Evolutionary conservation across 2,329 filamentous ascomycete species (phyloP).

Genomic region (Coniochaeta hoffmannii): DNA sequence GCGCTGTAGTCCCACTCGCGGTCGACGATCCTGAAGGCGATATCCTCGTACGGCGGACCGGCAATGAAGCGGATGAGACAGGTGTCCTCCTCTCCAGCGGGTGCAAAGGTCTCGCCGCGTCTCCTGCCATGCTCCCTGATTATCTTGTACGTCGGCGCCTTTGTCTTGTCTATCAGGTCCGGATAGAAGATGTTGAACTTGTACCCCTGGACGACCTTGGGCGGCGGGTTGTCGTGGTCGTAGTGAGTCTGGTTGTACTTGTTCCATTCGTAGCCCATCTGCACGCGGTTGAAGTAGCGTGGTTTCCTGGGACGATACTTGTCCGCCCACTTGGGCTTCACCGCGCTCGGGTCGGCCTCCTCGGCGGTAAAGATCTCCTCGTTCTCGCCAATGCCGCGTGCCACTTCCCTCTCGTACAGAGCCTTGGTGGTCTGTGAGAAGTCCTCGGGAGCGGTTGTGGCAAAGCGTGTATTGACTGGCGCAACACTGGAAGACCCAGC

Average conservation of each 20-base stretch:
- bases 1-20: conserved; percentile 99
- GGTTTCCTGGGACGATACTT: conserved; percentile 89
- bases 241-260: conserved; percentile 99
- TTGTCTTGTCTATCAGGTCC: conserved; percentile 89
- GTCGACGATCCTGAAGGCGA: conserved; percentile 95
- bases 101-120: conserved; percentile 84
- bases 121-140: conserved; percentile 86
- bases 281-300: conserved; percentile 93
- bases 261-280: conserved; percentile 99
- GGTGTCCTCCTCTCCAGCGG: conserved; percentile 92
- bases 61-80: conserved; percentile 94
- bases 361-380: conserved; percentile 94
- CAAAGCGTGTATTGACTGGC: conserved; percentile 46
- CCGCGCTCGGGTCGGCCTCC: conserved; percentile 61
- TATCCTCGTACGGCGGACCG: conserved; percentile 91
- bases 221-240: conserved; percentile 94
- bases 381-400: conserved; percentile 82
- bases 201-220: conserved; percentile 97
- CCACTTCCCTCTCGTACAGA: conserved; percentile 86
- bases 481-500: conserved; percentile 33
- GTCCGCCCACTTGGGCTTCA: conserved; percentile 69
- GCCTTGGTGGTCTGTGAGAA: conserved; percentile 83
- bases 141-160: conserved; percentile 92
- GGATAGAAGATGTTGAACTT: conserved; percentile 99
- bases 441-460: conserved; percentile 63